Conservation (phyloP, 257 asterid species). For the Nicotiana tabacum region DNA sequence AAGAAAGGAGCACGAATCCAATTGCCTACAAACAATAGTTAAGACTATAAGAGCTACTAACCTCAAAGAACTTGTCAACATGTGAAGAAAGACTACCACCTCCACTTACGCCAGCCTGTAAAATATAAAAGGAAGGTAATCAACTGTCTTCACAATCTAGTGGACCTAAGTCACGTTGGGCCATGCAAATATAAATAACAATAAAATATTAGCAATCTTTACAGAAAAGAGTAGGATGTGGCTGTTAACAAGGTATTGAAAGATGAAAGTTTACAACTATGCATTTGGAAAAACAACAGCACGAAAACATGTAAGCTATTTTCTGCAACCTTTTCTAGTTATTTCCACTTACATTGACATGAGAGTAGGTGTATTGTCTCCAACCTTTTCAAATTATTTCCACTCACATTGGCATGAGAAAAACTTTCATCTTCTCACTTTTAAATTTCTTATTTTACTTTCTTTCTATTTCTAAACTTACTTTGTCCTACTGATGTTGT, state of each 20-base stretch:
- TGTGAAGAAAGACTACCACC: conserved; percentile 90
- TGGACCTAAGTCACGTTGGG: background rate
- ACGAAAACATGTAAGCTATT: background rate
- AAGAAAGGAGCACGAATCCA: background rate
- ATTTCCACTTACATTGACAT: background rate
- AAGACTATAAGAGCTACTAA: conserved; percentile 25
- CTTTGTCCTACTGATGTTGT: background rate
- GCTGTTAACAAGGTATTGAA: background rate
- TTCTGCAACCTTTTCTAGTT: background rate
- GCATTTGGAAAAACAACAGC: background rate
- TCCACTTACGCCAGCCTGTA: conserved; percentile 84
- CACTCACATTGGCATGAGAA: background rate
- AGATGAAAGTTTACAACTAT: background rate
- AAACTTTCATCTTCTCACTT: background rate
- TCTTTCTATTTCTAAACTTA: background rate
- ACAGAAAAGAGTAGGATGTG: background rate
- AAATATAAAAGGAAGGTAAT: conserved; percentile 10
- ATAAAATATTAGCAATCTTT: background rate
- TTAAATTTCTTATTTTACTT: background rate
- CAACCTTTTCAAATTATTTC: background rate
- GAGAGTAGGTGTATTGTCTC: background rate
- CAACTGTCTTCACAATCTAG: background rate
- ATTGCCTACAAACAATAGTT: conserved; percentile 3
- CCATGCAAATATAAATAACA: background rate
- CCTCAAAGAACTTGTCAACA: conserved; percentile 88